Base-by-base conservation (phyloP, 2,329 filamentous ascomycete genomes). In the Paracamarosporium sp. region DNA sequence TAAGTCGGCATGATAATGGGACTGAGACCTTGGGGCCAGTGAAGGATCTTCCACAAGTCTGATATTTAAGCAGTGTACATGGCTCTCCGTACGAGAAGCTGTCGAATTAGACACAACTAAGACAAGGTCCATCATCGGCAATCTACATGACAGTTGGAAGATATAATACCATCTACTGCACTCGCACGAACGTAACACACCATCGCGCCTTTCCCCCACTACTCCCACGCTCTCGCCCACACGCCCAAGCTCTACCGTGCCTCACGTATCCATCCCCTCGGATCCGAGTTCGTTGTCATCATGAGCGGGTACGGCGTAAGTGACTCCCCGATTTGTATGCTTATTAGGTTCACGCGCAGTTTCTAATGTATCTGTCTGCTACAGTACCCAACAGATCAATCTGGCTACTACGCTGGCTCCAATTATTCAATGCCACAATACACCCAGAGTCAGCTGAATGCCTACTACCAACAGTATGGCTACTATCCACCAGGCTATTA, bases 401-500 rank as follows among this genome's bases (percentile, higher is more conserved):
- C 60, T 25, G 60, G 56, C 46, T 70, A 67, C 50, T 64, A 64
- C 33, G 62, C 63, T 38, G 35, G 59, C 15, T 52, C 63, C 5
- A 35, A 50, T 1, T 69, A 70, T 36, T 52, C 55, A 22, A 59
- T 70, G 47, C 69, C 69, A 25, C 68, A 72, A 36, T 75, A 74
- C 57, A 75, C 72, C 8, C 70, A 73, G 33, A 57, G 69, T 13
- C 71, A 74, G 40, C 63, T 75, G 50, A 61, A 68, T 30, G 56
- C 64, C 33, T 72, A 74, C 55, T 71, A 69, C 48, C 62, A 65
- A 36, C 68, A 71, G 47, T 74, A 72, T 53, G 64, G 69, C 43
- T 64, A 62, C 53, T 72, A 70, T 41, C 72, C 71, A 30, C 63
- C 67, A 11, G 48, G 48, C 25, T 51, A 51, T 36, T 27, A 51